Evolutionary conservation across 2,329 filamentous ascomycete species (phyloP).

Genomic region (Pestalotiopsis sp.): DNA sequence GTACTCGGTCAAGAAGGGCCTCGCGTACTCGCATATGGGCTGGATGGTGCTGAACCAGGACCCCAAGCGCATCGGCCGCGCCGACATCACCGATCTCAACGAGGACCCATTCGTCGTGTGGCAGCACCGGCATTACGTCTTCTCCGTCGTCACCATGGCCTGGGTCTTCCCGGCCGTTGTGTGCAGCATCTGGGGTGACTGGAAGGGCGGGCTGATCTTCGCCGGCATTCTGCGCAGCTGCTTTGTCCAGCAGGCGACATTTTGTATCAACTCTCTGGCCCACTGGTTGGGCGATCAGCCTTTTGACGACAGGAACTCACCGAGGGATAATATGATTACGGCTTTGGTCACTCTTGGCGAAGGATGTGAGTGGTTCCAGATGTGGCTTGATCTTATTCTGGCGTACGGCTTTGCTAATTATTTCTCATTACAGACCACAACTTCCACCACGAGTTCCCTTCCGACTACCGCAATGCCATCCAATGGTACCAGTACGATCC

Average conservation of each 20-base stretch:
- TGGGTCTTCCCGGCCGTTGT: conserved; percentile 76
- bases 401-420: neutral
- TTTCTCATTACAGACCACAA: conserved; percentile 64
- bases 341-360: conserved; percentile 84
- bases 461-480: conserved; percentile 90
- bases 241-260: conserved; percentile 90
- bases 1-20: conserved; percentile 87
- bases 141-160: conserved; percentile 77
- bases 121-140: conserved; percentile 87
- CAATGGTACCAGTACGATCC: conserved; percentile 92
- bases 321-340: conserved; percentile 85
- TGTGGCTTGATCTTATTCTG: too few relatives aligned
- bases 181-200: conserved; percentile 82
- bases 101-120: conserved; percentile 83
- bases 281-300: conserved; percentile 93
- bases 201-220: conserved; percentile 81
- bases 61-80: conserved; percentile 84
- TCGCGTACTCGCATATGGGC: conserved; percentile 72
- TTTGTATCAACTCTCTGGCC: conserved; percentile 89
- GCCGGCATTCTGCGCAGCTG: conserved; percentile 86
- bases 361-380: conserved; percentile 51
- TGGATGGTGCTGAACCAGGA: conserved; percentile 97
- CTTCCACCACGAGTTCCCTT: conserved; percentile 94
- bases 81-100: conserved; percentile 86
- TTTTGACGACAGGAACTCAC: conserved; percentile 90